A percentile compares a stretch with the other conserved stretches of the same genome.
Evolutionary conservation across 1,284 basidiomycete species (phyloP).

Genomic region (Heterobasidion parviporum): DNA sequence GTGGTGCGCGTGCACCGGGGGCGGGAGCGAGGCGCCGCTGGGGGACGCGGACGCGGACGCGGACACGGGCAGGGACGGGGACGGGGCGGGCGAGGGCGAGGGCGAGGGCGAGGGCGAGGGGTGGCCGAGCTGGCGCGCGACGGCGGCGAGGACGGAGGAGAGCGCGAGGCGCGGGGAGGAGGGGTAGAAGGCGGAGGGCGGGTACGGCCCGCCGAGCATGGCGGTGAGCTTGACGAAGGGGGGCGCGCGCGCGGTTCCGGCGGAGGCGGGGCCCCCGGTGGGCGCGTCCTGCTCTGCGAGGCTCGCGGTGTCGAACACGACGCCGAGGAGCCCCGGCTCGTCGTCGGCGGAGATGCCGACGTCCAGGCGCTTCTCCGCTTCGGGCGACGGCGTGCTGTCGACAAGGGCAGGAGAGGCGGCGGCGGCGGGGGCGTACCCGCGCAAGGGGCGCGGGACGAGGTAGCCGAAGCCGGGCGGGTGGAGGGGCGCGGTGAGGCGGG

Average conservation of each 20-base stretch:
- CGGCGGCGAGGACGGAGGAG: conserved; percentile 47
- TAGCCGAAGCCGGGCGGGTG: conserved; percentile 91
- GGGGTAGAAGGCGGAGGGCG: conserved; percentile 20
- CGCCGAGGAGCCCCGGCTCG: conserved; percentile 60
- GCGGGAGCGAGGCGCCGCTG: conserved; percentile 35
- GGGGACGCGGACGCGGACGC: no score
- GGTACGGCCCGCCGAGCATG: conserved; percentile 86
- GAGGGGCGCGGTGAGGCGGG: conserved; percentile 34
- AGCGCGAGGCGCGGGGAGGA: conserved; percentile 27
- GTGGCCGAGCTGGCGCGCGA: not conserved
- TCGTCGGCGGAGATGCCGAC: conserved; percentile 7
- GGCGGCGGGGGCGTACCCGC: conserved; percentile 32
- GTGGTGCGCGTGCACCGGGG: conserved; percentile 49
- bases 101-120: not conserved
- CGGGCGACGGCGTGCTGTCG: conserved; percentile 3
- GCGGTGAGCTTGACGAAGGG: conserved; percentile 71
- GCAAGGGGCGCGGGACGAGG: conserved; percentile 73
- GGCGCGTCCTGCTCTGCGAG: conserved; percentile 57
- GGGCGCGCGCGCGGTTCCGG: conserved; percentile 8
- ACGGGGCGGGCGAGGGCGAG: conserved; percentile 17
- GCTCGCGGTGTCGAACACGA: conserved; percentile 79
- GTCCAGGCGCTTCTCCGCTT: no score
- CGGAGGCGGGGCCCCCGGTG: conserved; percentile 13
- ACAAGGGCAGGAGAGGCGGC: no score
- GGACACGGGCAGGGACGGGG: conserved; percentile 42